phyloP scores from a whole-genome alignment of 352 stramenopile species.

The Globisporangium solare region DNA sequence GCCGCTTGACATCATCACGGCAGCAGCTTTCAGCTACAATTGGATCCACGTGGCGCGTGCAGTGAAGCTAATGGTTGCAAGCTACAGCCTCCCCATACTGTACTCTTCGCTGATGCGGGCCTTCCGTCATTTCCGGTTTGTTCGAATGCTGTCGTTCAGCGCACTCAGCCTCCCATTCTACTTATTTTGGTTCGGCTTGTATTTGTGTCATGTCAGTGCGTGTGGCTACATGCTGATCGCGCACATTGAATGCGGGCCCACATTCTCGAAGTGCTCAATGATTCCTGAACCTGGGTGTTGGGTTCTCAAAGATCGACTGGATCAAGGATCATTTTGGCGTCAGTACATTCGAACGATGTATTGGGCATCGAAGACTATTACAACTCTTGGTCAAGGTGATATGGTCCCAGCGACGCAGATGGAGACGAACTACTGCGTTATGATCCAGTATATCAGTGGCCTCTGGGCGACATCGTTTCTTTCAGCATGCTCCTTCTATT shows the following conservation, averaged over 20 bases:
- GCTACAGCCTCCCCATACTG: constrained; percentile 6
- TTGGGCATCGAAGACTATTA: constrained; percentile 24
- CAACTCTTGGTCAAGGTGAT: constrained; percentile 22
- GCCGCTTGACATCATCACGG: constrained; percentile 11
- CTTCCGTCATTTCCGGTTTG: constrained; percentile 8
- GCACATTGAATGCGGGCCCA: constrained; percentile 19
- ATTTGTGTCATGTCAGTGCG: constrained; percentile 18
- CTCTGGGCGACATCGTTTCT: constrained; percentile 22
- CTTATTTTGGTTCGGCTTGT: constrained; percentile 19
- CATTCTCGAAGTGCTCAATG: constrained; percentile 14
- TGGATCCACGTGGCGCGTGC: constrained; percentile 18
- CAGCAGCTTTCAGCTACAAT: constrained; percentile 7
- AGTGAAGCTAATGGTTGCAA: constrained; percentile 7
- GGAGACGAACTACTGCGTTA: constrained; percentile 21
- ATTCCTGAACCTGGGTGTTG: constrained; percentile 16
- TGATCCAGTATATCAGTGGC: constrained; percentile 20
- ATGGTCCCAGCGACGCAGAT: constrained; percentile 15
- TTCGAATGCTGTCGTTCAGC: constrained; percentile 18
- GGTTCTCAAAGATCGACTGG: constrained; percentile 20
- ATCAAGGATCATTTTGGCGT: constrained; percentile 12
- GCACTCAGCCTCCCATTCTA: constrained; percentile 10
- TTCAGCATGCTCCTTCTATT: constrained; percentile 24
- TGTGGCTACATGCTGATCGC: constrained; percentile 25
- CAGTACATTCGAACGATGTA: constrained; percentile 25
- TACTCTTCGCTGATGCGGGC: constrained; percentile 7